A percentile compares a stretch with the other conserved stretches of the same genome.
These are phyloP conservation scores for Moesziomyces aphidis DNA, from an alignment of 1,284 basidiomycete genomes.

Conservation along the genomic window DNA sequence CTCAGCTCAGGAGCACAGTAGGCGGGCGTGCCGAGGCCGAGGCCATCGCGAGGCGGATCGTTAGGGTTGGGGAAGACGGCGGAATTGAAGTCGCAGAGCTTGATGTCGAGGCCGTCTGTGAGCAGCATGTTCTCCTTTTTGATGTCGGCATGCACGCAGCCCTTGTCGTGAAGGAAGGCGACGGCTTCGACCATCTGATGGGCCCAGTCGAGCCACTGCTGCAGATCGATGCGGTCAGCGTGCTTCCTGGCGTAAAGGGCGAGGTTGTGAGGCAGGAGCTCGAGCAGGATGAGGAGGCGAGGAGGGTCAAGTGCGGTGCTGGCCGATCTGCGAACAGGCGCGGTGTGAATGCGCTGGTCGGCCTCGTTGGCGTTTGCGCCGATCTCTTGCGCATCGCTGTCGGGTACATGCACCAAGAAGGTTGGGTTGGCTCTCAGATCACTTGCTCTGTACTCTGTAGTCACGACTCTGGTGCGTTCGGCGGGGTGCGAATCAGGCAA, in stretches of 20 bases:
- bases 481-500: conserved; percentile 10
- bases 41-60: conserved; percentile 56
- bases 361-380: not conserved
- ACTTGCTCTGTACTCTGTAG: not conserved
- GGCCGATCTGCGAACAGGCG: not conserved
- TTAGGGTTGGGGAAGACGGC: conserved; percentile 62
- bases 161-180: conserved; percentile 58
- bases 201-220: conserved; percentile 62
- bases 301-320: conserved; percentile 39
- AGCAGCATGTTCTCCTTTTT: conserved; percentile 66
- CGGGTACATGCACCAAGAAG: conserved; percentile 29
- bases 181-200: conserved; percentile 52
- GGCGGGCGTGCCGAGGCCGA: conserved; percentile 64
- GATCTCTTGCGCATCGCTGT: conserved; percentile 13
- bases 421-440: conserved; percentile 11
- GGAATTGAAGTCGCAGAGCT: conserved; percentile 66
- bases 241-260: conserved; percentile 45
- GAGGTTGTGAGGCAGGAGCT: conserved; percentile 60
- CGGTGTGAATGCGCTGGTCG: not conserved
- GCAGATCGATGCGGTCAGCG: conserved; percentile 41
- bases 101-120: conserved; percentile 54
- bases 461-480: conserved; percentile 7
- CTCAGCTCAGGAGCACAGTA: conserved; percentile 65
- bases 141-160: conserved; percentile 64
- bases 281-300: conserved; percentile 63